These are phyloP conservation scores for Volvox carteri DNA, from an alignment of 163 green algal species.

Conservation along the genomic window DNA sequence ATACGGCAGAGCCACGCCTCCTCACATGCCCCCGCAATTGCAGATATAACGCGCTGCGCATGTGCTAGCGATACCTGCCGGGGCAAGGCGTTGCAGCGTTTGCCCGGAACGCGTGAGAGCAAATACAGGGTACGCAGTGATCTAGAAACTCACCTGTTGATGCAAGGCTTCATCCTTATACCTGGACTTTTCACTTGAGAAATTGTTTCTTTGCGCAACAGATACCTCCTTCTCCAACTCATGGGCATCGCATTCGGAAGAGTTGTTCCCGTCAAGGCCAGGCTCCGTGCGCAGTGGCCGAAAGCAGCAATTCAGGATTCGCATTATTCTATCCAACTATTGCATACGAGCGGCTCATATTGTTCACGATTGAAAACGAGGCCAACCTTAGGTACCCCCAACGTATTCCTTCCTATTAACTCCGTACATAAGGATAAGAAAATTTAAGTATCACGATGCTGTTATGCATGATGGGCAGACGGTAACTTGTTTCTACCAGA, in stretches of 20 bases:
- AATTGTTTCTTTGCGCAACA: background rate
- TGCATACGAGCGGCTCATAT: background rate
- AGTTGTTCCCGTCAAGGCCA: conserved; percentile 13
- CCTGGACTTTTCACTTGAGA: background rate
- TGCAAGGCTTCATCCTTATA: background rate
- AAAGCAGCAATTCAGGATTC: background rate
- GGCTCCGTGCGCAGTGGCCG: background rate
- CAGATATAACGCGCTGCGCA: background rate
- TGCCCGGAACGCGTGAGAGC: too few relatives aligned
- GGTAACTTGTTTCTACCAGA: too few relatives aligned
- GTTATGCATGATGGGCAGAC: too few relatives aligned
- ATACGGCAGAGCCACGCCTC: conserved; percentile 23
- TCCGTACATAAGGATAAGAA: too few relatives aligned
- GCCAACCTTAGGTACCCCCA: too few relatives aligned
- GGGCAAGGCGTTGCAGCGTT: background rate
- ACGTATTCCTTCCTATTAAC: too few relatives aligned
- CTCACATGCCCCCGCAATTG: conserved; percentile 8
- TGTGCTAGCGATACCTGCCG: background rate
- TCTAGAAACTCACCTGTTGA: background rate
- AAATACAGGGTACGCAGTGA: too few relatives aligned
- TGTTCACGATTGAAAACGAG: background rate
- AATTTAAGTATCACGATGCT: too few relatives aligned
- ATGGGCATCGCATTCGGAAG: background rate
- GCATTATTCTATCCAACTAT: background rate
- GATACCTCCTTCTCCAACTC: background rate